Evolutionary conservation across 2,329 filamentous ascomycete species (phyloP).

Genomic region (Microsporum canis): DNA sequence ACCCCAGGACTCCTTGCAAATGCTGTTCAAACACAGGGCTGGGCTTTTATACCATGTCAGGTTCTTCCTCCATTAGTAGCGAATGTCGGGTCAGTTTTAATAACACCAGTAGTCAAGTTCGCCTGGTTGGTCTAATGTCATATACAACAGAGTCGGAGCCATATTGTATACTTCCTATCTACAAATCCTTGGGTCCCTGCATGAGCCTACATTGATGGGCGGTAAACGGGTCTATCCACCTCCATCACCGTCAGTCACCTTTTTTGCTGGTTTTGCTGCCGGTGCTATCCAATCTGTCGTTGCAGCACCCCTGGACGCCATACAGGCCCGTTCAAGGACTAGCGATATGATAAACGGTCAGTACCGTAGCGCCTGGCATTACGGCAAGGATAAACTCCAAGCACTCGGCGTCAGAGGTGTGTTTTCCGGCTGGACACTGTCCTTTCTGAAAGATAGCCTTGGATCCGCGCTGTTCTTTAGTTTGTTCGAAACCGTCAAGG

Average conservation of each 20-base stretch:
- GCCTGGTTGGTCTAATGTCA: neutral
- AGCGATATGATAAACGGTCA: constrained; percentile 48
- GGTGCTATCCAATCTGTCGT: constrained; percentile 50
- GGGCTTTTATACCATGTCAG: constrained; percentile 54
- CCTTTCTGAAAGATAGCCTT: constrained; percentile 49
- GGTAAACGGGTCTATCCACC: constrained; percentile 51
- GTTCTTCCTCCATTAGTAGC: constrained; percentile 52
- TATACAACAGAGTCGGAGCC: constrained; percentile 42
- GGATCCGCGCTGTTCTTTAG: constrained; percentile 53
- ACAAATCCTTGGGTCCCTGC: constrained; percentile 45
- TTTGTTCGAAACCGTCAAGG: constrained; percentile 53
- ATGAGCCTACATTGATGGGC: constrained; percentile 47
- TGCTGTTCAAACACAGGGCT: constrained; percentile 50
- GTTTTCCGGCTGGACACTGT: constrained; percentile 52
- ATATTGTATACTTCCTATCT: constrained; percentile 54
- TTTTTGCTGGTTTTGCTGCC: constrained; percentile 48
- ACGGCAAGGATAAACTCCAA: constrained; percentile 45
- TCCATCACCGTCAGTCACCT: constrained; percentile 42
- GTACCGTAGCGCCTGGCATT: constrained; percentile 54
- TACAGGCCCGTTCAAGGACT: constrained; percentile 51
- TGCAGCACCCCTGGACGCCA: constrained; percentile 52
- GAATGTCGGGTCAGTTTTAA: constrained; percentile 43
- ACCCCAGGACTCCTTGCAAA: constrained; percentile 51
- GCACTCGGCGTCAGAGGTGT: constrained; percentile 51
- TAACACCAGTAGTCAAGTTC: neutral